A percentile compares a stretch with the other conserved stretches of the same genome.
Evolutionary conservation across 1,139 yeast genomes (phyloP).

Genomic region (Yamadazyma buinensis): DNA sequence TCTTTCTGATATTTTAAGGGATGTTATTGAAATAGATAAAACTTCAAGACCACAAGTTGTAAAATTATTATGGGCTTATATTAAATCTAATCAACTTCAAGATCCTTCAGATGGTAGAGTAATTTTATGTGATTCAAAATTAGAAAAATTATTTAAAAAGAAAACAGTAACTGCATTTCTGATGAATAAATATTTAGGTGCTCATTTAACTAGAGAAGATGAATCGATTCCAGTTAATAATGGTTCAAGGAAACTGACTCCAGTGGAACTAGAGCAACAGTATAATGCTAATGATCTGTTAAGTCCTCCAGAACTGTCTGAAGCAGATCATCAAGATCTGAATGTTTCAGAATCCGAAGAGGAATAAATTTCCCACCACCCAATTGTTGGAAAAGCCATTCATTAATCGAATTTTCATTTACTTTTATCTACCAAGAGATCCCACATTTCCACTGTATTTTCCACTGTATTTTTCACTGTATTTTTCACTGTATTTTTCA

Average conservation of each 20-base stretch:
- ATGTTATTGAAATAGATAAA: conserved; percentile 33
- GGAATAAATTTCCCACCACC: too few species aligned
- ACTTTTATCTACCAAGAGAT: too few species aligned
- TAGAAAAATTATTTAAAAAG: conserved; percentile 57
- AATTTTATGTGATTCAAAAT: conserved; percentile 63
- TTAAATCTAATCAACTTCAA: conserved; percentile 61
- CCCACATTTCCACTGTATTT: too few species aligned
- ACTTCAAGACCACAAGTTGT: conserved; percentile 70
- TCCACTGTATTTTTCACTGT: too few species aligned
- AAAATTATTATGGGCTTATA: conserved; percentile 69
- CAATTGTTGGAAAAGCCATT: too few species aligned
- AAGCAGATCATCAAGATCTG: too few species aligned
- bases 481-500: too few species aligned
- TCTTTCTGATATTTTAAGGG: conserved; percentile 50
- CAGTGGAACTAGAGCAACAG: too few species aligned
- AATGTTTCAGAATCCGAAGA: not conserved
- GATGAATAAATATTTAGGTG: conserved; percentile 58
- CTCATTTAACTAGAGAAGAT: conserved; percentile 26
- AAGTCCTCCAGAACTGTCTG: not conserved
- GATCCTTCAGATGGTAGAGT: conserved; percentile 66
- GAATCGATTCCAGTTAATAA: conserved; percentile 1
- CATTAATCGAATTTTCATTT: too few species aligned
- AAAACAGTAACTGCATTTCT: conserved; percentile 57
- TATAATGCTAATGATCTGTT: too few species aligned
- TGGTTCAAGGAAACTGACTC: not conserved